Evolutionary conservation across 441 rosid genomes (phyloP).

Genomic region (Adansonia madagascariensis): DNA sequence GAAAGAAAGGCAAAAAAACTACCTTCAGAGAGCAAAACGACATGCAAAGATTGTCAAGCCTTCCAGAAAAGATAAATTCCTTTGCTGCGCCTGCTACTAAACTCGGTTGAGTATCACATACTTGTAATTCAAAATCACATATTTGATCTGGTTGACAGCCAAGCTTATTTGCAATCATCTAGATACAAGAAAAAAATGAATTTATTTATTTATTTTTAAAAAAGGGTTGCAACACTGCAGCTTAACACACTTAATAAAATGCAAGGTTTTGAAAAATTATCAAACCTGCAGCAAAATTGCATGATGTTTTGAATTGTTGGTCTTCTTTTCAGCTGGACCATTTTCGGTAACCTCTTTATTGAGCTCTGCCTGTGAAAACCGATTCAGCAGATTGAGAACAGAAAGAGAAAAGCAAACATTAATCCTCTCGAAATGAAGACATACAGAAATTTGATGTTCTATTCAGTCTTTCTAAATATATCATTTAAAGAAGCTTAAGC

Average conservation of each 20-base stretch:
- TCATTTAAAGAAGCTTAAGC: background rate
- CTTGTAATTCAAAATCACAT: constrained; percentile 96
- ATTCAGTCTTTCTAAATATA: background rate
- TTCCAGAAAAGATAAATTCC: constrained; percentile 91
- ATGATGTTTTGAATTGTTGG: constrained; percentile 63
- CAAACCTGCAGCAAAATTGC: constrained; percentile 70
- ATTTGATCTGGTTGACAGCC: constrained; percentile 76
- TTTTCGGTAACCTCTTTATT: constrained; percentile 53
- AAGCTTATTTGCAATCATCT: constrained; percentile 71
- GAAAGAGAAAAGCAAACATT: constrained; percentile 23
- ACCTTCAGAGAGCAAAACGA: constrained; percentile 94
- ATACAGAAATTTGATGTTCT: background rate
- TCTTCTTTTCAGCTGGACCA: constrained; percentile 39
- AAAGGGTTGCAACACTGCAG: constrained; percentile 18
- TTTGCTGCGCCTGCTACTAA: constrained; percentile 78
- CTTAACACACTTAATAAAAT: background rate
- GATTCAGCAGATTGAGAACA: constrained; percentile 12
- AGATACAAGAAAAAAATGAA: constrained; percentile 30
- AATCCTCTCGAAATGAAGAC: background rate
- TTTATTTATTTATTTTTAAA: background rate
- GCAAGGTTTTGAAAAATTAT: constrained; percentile 9
- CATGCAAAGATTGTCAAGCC: constrained; percentile 99
- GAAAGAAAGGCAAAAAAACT: constrained; percentile 19
- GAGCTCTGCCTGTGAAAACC: constrained; percentile 68
- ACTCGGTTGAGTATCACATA: constrained; percentile 96